These are phyloP conservation scores for Butyriboletus loyo DNA, from an alignment of 768 basidiomycete species.

Conservation along the genomic window DNA sequence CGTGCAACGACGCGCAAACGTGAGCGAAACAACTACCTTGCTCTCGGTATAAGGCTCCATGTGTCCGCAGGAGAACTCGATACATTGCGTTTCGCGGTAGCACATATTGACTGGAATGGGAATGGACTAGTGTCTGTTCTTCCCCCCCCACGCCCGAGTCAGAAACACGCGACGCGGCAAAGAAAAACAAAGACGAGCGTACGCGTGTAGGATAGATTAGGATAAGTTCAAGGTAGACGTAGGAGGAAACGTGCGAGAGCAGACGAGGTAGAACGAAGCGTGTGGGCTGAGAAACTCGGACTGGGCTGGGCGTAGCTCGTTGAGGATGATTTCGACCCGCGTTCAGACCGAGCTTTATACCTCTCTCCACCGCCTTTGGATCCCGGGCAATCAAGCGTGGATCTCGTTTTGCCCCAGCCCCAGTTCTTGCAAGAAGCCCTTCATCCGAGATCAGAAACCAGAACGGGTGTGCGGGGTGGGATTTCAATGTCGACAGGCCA, in stretches of 20 bases:
- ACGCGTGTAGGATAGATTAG: conserved; percentile 27
- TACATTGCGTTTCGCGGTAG: conserved; percentile 39
- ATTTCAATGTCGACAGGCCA: conserved; percentile 18
- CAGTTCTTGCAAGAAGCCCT: conserved; percentile 4
- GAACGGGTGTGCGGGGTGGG: conserved; percentile 14
- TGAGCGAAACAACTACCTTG: conserved; percentile 27
- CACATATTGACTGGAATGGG: conserved; percentile 36
- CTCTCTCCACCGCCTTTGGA: conserved; percentile 1
- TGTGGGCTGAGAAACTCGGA: not conserved
- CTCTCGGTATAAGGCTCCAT: conserved; percentile 27
- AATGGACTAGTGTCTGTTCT: conserved; percentile 10
- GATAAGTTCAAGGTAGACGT: conserved; percentile 7
- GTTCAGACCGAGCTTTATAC: conserved; percentile 22
- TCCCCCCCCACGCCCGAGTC: not conserved
- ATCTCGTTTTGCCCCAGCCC: conserved; percentile 7
- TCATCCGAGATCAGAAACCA: conserved; percentile 8
- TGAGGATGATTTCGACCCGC: not conserved
- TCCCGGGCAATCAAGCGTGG: conserved; percentile 3
- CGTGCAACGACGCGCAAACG: conserved; percentile 23
- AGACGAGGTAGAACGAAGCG: no score
- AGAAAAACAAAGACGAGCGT: not conserved
- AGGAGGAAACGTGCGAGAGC: not conserved
- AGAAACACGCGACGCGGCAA: conserved; percentile 4
- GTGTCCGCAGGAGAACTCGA: conserved; percentile 40
- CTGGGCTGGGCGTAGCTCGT: conserved; percentile 9